These are phyloP conservation scores for Tephrocybe rancida DNA, from an alignment of 768 basidiomycete genomes.

Conservation along the genomic window DNA sequence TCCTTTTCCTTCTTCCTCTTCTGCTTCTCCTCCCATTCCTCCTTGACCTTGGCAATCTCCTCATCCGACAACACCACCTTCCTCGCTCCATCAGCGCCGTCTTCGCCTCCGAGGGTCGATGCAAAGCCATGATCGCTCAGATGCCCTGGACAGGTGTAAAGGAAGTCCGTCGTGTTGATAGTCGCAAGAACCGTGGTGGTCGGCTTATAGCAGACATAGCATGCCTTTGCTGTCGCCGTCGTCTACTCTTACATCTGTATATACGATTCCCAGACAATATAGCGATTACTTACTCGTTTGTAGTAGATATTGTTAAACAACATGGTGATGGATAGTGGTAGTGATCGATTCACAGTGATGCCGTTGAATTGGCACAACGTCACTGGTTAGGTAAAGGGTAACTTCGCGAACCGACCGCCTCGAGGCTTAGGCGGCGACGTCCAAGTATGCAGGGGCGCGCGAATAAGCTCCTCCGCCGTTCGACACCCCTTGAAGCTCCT, in stretches of 20 bases:
- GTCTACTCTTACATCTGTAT: conserved; percentile 48
- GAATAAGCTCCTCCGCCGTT: neutral
- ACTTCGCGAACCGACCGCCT: no score
- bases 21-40: conserved; percentile 80
- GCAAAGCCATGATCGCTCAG: conserved; percentile 81
- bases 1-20: conserved; percentile 57
- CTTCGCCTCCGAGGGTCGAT: conserved; percentile 38
- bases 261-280: neutral
- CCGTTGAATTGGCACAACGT: no score
- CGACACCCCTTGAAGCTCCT: neutral
- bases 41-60: conserved; percentile 77
- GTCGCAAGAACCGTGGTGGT: conserved; percentile 87
- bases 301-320: conserved; percentile 87
- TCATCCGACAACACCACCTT: conserved; percentile 57
- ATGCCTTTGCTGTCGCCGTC: conserved; percentile 76
- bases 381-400: no score
- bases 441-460: neutral
- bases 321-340: conserved; percentile 39
- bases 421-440: no score
- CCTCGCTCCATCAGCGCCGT: conserved; percentile 30
- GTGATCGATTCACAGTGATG: no score
- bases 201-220: conserved; percentile 78
- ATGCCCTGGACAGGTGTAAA: conserved; percentile 85
- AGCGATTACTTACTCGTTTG: conserved; percentile 66
- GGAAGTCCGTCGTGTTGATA: conserved; percentile 77